These are phyloP conservation scores for Akanthomyces dipterigenus DNA, from an alignment of 2,329 filamentous ascomycete species.

Conservation along the genomic window DNA sequence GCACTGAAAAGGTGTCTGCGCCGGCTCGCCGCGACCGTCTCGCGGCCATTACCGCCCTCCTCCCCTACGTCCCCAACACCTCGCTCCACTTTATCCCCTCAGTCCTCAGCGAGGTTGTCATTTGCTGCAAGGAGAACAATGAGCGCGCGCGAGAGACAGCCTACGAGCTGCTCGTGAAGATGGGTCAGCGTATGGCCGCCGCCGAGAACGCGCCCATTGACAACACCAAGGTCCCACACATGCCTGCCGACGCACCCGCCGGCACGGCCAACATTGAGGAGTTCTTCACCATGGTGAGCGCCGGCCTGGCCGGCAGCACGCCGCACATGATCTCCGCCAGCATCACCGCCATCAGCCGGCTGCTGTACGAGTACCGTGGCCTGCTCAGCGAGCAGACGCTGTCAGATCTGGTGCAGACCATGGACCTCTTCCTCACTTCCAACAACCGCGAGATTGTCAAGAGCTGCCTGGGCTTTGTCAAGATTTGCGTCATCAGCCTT, in stretches of 20 bases:
- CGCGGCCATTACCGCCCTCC: slow-evolving; percentile 70
- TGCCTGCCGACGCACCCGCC: slow-evolving; percentile 71
- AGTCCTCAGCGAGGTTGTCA: slow-evolving; percentile 87
- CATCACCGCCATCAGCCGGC: slow-evolving; percentile 90
- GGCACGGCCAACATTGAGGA: slow-evolving; percentile 82
- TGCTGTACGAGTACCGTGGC: slow-evolving; percentile 84
- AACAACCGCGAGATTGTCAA: slow-evolving; percentile 97
- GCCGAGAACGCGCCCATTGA: slow-evolving; percentile 68
- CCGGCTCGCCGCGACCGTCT: slow-evolving; percentile 83
- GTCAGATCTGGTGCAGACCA: slow-evolving; percentile 81
- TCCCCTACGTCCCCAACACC: slow-evolving; percentile 68
- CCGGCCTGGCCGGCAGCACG: slow-evolving; percentile 83
- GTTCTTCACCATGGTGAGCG: slow-evolving; percentile 97
- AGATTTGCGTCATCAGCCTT: slow-evolving; percentile 85
- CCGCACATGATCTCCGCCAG: slow-evolving; percentile 97
- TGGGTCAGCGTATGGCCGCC: slow-evolving; percentile 70
- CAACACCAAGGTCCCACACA: slow-evolving; percentile 79
- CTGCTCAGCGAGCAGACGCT: slow-evolving; percentile 63
- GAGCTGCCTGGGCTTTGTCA: slow-evolving; percentile 91
- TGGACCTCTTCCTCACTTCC: slow-evolving; percentile 92
- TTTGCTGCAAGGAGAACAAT: slow-evolving; percentile 95
- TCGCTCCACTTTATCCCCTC: slow-evolving; percentile 91
- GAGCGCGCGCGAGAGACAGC: slow-evolving; percentile 85
- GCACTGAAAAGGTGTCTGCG: slow-evolving; percentile 76
- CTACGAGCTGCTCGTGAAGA: slow-evolving; percentile 82